Base-by-base conservation (phyloP, 805 yeast species). In the Candida silvatica region DNA sequence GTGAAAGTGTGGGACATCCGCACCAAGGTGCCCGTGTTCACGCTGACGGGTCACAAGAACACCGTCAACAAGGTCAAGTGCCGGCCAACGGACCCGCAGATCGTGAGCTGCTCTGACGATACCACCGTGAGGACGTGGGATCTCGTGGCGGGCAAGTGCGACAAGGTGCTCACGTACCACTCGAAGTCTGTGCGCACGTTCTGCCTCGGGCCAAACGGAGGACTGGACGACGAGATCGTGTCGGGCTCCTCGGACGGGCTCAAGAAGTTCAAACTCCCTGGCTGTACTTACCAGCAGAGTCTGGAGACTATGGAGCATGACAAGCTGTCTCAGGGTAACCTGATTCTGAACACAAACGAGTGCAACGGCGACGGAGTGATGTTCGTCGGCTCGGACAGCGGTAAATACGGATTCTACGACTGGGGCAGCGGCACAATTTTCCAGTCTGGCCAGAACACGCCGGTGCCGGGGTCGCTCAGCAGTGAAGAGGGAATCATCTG, bases 1-100 rank as follows among this genome's bases (percentile, higher is more conserved):
- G 80, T 87, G 0, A 65, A 94, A 36, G 80, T 87, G 4, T 92
- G 99, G 99, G 99, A 92, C 56, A 79, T 92, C 37, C 67, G 98
- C 39, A 74, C 94, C 0, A 65, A 86, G 31, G 59, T 70, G 3
- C 78, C 88, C 12, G 79, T 83, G 1, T 79, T 80, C 68, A 81
- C 81, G 1, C 61, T 92, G 26, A 64, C 78, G 2, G 97, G 97
- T 0, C 98, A 92, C 56, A 70, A 75, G 41, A 70, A 74, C 27
- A 80, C 92, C 12, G 73, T 92, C 4, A 79, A 80, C 37, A 66
- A 78, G 33, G 80, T 92, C 2, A 64, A 62, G 25, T 66, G 86
- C 37, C 78, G 81, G 34, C 66, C 74, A 0, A 74, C 74, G 1
- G 94, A 85, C 40, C 97, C 97, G 1, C 97, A 92, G 54, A 64